phyloP scores from a whole-genome alignment of 31 red algal genomes.

The Endocladia muricata region DNA sequence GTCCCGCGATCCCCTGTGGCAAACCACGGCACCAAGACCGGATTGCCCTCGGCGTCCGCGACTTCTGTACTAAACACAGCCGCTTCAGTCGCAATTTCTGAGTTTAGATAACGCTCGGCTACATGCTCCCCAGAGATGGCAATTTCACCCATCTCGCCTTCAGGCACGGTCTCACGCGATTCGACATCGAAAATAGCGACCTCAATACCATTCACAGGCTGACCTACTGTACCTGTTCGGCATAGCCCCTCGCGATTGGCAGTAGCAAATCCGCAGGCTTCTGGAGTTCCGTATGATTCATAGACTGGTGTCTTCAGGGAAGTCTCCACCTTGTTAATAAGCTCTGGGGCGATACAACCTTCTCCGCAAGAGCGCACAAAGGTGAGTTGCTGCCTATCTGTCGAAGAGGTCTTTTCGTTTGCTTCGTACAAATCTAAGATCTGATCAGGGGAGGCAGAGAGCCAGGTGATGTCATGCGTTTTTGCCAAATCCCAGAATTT shows the following conservation, averaged over 20 bases:
- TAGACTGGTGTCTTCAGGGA: conserved; percentile 58
- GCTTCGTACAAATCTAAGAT: conserved; percentile 57
- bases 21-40: conserved; percentile 35
- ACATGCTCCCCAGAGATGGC: conserved; percentile 52
- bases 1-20: conserved; percentile 68
- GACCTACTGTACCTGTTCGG: conserved; percentile 39
- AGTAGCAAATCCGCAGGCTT: conserved; percentile 53
- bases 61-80: conserved; percentile 34
- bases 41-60: conserved; percentile 17
- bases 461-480: conserved; percentile 67
- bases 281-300: conserved; percentile 69
- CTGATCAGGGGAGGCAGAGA: conserved; percentile 62
- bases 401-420: conserved; percentile 32
- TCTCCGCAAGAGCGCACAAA: conserved; percentile 72
- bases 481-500: conserved; percentile 78
- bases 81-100: conserved; percentile 31
- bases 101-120: conserved; percentile 32
- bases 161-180: conserved; percentile 24
- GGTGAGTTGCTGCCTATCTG: conserved; percentile 41
- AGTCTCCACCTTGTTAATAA: conserved; percentile 40
- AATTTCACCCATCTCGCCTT: conserved; percentile 53
- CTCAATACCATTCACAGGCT: conserved; percentile 38
- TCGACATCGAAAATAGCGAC: conserved; percentile 60
- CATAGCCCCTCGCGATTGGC: conserved; percentile 31
- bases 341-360: conserved; percentile 53